phyloP scores from a whole-genome alignment of 2,329 filamentous ascomycete genomes.

The Fusarium citri region DNA sequence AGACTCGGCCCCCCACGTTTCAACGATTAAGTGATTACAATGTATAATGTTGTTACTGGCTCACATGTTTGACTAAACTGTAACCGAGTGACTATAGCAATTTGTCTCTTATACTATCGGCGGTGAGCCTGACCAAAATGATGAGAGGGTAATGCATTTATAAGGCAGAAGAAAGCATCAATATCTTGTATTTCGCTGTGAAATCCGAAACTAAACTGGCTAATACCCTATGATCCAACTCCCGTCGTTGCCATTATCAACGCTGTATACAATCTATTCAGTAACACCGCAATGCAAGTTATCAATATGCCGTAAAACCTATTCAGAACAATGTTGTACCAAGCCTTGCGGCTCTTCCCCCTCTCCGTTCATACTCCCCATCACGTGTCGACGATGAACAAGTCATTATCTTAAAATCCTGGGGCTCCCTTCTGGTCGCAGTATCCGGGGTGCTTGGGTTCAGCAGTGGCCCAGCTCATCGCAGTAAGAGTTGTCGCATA shows the following conservation, averaged over 20 bases:
- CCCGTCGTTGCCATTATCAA: conserved; percentile 26
- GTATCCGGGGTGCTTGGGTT: conserved; percentile 62
- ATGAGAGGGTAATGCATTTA: neutral
- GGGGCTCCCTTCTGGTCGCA: conserved; percentile 57
- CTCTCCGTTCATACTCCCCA: conserved; percentile 12
- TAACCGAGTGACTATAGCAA: neutral
- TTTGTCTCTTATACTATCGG: neutral
- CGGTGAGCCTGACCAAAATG: neutral
- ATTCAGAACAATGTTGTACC: neutral
- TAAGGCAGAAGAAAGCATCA: neutral
- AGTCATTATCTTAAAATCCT: conserved; percentile 23
- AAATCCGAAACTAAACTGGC: conserved; percentile 19
- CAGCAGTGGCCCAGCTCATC: conserved; percentile 81
- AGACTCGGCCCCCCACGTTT: conserved; percentile 31
- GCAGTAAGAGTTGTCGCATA: conserved; percentile 92
- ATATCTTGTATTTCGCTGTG: neutral
- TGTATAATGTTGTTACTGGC: conserved; percentile 13
- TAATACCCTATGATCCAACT: conserved; percentile 20
- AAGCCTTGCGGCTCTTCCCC: conserved; percentile 27
- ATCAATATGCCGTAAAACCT: conserved; percentile 34
- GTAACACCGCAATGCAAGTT: conserved; percentile 40
- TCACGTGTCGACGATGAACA: neutral
- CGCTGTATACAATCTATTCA: conserved; percentile 44
- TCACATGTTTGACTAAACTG: neutral
- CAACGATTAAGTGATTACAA: conserved; percentile 17